Conservation (phyloP, 2,329 filamentous ascomycete species). For the Neophaeococcomyces mojaviensis region DNA sequence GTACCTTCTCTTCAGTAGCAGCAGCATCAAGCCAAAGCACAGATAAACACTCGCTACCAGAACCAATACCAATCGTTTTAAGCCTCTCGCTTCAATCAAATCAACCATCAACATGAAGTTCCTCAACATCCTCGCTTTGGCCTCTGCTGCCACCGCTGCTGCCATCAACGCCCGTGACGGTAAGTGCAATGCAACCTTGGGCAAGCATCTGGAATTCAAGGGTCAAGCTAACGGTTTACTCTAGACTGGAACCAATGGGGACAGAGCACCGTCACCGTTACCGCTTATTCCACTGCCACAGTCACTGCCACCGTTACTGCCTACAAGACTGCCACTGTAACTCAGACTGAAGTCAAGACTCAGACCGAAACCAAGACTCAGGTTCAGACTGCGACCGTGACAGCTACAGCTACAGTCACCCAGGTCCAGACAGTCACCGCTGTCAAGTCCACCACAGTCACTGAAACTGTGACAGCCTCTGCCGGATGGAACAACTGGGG, state of each 20-base stretch:
- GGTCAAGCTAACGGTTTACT: no score
- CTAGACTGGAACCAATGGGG: slow-evolving; percentile 1
- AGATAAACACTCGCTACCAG: neutral
- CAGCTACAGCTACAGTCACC: neutral
- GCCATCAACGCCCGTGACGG: neutral
- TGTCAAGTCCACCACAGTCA: no score
- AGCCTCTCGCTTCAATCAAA: neutral
- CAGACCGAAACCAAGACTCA: neutral
- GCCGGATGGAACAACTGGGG: no score
- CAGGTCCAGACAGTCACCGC: no score
- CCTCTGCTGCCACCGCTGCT: slow-evolving; percentile 5
- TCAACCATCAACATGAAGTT: slow-evolving; percentile 6
- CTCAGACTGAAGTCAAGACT: neutral
- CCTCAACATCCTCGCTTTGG: slow-evolving; percentile 3
- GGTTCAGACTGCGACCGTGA: neutral
- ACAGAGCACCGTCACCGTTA: neutral
- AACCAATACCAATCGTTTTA: neutral
- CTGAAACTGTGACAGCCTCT: no score
- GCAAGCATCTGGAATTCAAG: no score
- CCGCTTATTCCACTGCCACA: neutral
- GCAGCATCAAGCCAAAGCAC: neutral
- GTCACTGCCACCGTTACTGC: neutral
- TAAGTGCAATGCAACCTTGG: no score
- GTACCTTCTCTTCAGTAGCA: neutral
- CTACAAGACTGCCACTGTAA: no score